Base-by-base conservation (phyloP, 257 asterid species). In the Hygrophila difformis region DNA sequence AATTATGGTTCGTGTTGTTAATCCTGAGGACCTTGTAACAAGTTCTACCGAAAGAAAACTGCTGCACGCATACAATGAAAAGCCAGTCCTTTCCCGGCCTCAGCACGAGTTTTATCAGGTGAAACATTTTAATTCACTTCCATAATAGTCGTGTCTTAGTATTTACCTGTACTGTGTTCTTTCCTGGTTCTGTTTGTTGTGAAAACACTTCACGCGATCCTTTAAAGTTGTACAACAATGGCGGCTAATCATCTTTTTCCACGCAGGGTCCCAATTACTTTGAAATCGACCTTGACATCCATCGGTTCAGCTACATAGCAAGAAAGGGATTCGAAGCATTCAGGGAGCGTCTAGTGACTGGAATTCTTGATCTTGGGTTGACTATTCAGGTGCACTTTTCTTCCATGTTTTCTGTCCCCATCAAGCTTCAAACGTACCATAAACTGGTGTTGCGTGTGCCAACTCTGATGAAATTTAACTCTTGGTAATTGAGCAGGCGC, bases 251-350 rank as follows among this genome's bases (percentile, higher is more conserved):
- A n/a, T n/a, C n/a, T n/a, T n/a, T n/a, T n/a, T n/a, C n/a, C n/a
- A n/a, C n/a, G n/a, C 64, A 83, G 93, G 94, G 93, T 1, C 51
- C 68, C 0, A 74, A 74, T 56, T 83, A 83, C 71, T 68, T 79
- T 7, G 94, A 83, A 59, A 60, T 77, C 37, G 94, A 83, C 51
- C 76, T 83, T 13, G 94, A 79, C 71, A 77, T 83, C 62, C 94
- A 83, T 68, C 94, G 93, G 18, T 83, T 83, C 69, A 83, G 88
- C 69, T 79, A 69, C 80, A 74, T 83, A 48, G 94, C 94, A 23
- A 69, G 94, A 63, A 83, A 72, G 65, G 94, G 94, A 18, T 79
- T 83, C 5, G 94, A 79, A 56, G 81, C 92, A 28, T 83, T 83
- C 64, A 62, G 88, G 6, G 93, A 77, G 59, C 84, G 93, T 18